Evolutionary conservation across 176 grass and related monocot genomes (phyloP), one percentile per base, ranked within the genome.

Genomic region (Luzula sylvatica): DNA sequence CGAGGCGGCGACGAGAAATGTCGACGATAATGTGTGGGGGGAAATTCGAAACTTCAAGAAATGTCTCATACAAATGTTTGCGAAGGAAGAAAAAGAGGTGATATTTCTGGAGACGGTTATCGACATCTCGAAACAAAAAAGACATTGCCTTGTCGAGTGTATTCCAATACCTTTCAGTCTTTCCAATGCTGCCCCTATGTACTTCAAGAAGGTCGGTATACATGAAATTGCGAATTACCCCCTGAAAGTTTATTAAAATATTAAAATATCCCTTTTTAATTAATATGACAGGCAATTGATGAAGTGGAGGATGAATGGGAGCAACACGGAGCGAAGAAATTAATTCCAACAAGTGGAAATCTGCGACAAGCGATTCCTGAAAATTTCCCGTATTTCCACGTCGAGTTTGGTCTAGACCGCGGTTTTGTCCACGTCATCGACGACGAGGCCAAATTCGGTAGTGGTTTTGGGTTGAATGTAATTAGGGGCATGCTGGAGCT

Each of bases 11-110:
- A 71, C 69, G 13, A 89, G 92, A 83, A 82, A 82, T 29, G 73
- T 90, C 70, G 92, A 98, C 58, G 80, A 65, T 42, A 98, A 86
- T 52, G 68, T 72, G 16, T 80, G 74, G 85, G 81, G 82, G 60
- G 92, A 98, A 68, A 80, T 90, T 9, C 92, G 85, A 14, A 98
- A 98, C 78, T 98, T 98, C 55, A 98, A 98, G 66, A 98, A 90
- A 68, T 90, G 92, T 40, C 78, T 98, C 15, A 22, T 87, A 26
- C 72, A 75, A 57, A 98, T 98, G 92, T 86, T 98, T 29, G 55
- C 72, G 0, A 83, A 76, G 48, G 58, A 86, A 61, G 81, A 90
- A 21, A 98, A 83, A 60, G 85, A 90, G 76, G 58, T 65, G 11
- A 64, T 98, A 23, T 98, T 90, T 59, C 71, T 98, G 60, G 92